A percentile compares a stretch with the other conserved stretches of the same genome.
Evolutionary conservation across 1,284 basidiomycete genomes (phyloP).

Genomic region (Boletus semigastroideus): DNA sequence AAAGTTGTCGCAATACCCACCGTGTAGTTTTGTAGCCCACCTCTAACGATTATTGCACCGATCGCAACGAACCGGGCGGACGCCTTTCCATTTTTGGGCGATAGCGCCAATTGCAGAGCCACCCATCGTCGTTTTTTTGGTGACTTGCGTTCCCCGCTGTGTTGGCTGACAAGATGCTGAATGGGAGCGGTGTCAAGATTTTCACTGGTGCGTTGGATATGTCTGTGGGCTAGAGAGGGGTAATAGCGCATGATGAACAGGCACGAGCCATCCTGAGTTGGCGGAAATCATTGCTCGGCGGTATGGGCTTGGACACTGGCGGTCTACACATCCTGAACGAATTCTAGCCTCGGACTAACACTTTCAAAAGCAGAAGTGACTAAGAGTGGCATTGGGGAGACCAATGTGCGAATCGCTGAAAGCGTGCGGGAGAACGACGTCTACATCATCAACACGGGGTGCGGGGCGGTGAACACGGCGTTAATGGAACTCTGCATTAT

Average conservation of each 20-base stretch:
- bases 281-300: constrained; percentile 93
- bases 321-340: constrained; percentile 19
- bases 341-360: constrained; percentile 75
- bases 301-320: constrained; percentile 43
- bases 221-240: not conserved
- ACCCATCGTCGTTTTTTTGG: constrained; percentile 18
- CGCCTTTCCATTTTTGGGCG: not conserved
- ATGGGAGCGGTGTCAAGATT: constrained; percentile 85
- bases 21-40: constrained; percentile 39
- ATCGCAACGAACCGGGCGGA: not conserved
- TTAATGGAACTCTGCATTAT: constrained; percentile 98
- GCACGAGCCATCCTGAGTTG: constrained; percentile 94
- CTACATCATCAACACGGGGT: constrained; percentile 97
- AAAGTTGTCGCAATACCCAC: constrained; percentile 33
- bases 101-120: constrained; percentile 16
- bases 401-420: constrained; percentile 89
- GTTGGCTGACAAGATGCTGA: constrained; percentile 53
- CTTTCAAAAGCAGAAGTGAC: constrained; percentile 84
- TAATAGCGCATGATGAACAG: constrained; percentile 39
- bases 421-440: constrained; percentile 98
- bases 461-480: constrained; percentile 83
- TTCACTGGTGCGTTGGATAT: constrained; percentile 71
- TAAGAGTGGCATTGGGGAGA: constrained; percentile 91
- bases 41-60: not conserved
- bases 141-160: constrained; percentile 6